Evolutionary conservation across 768 basidiomycete genomes (phyloP).

Genomic region (Trametopsis cervina): DNA sequence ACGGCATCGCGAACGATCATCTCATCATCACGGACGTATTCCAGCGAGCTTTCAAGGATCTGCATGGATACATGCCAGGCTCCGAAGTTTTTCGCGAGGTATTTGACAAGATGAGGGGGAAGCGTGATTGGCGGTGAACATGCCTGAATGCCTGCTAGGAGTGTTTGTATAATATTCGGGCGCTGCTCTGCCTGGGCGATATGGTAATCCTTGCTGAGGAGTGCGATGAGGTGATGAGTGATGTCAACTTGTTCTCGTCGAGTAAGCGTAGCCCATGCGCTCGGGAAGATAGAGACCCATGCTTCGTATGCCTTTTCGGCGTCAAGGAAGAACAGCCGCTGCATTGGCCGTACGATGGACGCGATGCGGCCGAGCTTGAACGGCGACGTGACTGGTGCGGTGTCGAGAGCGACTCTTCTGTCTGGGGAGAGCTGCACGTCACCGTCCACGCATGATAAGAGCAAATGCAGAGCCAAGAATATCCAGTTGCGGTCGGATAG

Average conservation of each 20-base stretch:
- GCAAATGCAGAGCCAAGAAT: slow-evolving; percentile 80
- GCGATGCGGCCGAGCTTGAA: slow-evolving; percentile 40
- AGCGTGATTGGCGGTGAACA: slow-evolving; percentile 84
- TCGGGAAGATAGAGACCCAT: slow-evolving; percentile 85
- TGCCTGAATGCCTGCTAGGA: slow-evolving; percentile 79
- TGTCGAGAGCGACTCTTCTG: slow-evolving; percentile 31
- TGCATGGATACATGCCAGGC: slow-evolving; percentile 94
- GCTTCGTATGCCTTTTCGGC: slow-evolving; percentile 67
- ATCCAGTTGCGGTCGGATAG: slow-evolving; percentile 93
- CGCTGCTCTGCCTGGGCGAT: slow-evolving; percentile 81
- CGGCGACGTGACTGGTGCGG: slow-evolving; percentile 25
- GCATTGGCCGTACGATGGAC: slow-evolving; percentile 65
- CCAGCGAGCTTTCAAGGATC: slow-evolving; percentile 75
- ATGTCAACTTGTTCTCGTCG: slow-evolving; percentile 85
- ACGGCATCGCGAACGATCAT: slow-evolving; percentile 72
- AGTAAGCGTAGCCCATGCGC: slow-evolving; percentile 79
- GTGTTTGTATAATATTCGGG: slow-evolving; percentile 88
- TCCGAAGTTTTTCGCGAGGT: slow-evolving; percentile 91
- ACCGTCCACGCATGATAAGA: slow-evolving; percentile 66
- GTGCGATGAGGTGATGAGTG: slow-evolving; percentile 81
- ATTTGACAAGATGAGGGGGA: slow-evolving; percentile 93
- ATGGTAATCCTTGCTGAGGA: slow-evolving; percentile 92
- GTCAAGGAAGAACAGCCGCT: slow-evolving; percentile 79
- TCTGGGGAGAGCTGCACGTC: slow-evolving; percentile 36
- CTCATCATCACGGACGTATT: slow-evolving; percentile 76